A percentile compares a stretch with the other conserved stretches of the same genome.
Conservation (phyloP, 2,329 filamentous ascomycete genomes). For the Pseudogymnoascus sp. region DNA sequence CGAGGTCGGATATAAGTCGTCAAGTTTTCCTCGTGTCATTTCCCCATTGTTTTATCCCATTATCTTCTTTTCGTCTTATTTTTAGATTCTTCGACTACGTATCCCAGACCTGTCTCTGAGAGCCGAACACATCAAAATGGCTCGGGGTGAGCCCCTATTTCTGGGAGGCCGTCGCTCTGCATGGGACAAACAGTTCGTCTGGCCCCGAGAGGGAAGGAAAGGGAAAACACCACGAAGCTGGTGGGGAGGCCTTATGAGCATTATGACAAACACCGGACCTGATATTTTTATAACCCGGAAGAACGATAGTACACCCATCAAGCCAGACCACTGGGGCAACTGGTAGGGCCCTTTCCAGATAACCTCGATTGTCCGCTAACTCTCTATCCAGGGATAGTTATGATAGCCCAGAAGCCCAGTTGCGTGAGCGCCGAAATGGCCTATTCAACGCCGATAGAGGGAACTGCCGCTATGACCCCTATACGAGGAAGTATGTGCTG, state of each 20-base stretch:
- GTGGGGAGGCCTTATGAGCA: constrained; percentile 22
- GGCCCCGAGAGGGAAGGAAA: constrained; percentile 5
- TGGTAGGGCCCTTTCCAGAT: constrained; percentile 17
- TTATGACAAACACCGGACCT: constrained; percentile 33
- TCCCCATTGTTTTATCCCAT: not conserved
- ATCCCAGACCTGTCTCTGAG: not conserved
- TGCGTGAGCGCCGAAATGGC: not conserved
- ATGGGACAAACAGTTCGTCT: constrained; percentile 10
- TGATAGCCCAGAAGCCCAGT: constrained; percentile 14
- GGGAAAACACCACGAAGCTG: constrained; percentile 17
- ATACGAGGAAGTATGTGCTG: constrained; percentile 21
- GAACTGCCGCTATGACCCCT: constrained; percentile 23
- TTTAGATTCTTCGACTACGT: not conserved
- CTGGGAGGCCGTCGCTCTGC: not conserved
- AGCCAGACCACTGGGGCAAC: constrained; percentile 25
- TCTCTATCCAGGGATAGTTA: constrained; percentile 24
- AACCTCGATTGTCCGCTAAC: not conserved
- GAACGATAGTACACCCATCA: constrained; percentile 17
- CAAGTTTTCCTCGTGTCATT: not conserved
- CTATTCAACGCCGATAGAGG: constrained; percentile 15
- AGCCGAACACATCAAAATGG: constrained; percentile 23
- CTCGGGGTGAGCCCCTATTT: constrained; percentile 22
- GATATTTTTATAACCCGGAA: constrained; percentile 32
- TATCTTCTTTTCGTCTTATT: not conserved
- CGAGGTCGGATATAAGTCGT: constrained; percentile 1